Conservation (phyloP, 148 eudicot genomes). For the Amaranthus palmeri region DNA sequence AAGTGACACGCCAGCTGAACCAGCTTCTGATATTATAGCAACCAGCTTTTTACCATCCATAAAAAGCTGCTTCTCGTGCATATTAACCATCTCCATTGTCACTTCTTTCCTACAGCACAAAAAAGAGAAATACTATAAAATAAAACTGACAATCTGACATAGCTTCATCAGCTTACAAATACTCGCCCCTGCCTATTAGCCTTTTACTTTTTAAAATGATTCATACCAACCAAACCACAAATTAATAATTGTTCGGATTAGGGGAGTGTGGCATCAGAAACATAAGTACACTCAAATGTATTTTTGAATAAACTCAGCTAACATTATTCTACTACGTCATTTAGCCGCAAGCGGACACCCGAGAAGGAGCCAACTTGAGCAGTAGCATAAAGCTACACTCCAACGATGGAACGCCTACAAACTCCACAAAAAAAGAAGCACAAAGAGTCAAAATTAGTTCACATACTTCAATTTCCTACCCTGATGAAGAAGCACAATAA, state of each 20-base stretch:
- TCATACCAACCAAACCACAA: no score
- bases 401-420: neutral
- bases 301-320: neutral
- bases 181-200: no score
- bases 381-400: neutral
- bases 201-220: no score
- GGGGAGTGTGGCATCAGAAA: neutral
- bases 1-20: constrained; percentile 97
- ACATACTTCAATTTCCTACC: neutral
- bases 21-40: constrained; percentile 97
- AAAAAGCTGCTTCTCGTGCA: constrained; percentile 93
- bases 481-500: neutral
- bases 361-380: neutral
- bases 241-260: neutral
- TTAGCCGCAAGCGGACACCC: neutral
- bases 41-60: constrained; percentile 89
- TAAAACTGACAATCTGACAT: neutral
- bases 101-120: constrained; percentile 71
- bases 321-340: neutral
- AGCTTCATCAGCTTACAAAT: no score
- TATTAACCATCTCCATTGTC: constrained; percentile 98
- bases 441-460: neutral
- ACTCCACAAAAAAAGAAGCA: neutral
- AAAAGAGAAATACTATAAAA: constrained; percentile 9
- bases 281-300: neutral